Base-by-base conservation (phyloP, 257 asterid genomes). In the Solanum tarapatanum region DNA sequence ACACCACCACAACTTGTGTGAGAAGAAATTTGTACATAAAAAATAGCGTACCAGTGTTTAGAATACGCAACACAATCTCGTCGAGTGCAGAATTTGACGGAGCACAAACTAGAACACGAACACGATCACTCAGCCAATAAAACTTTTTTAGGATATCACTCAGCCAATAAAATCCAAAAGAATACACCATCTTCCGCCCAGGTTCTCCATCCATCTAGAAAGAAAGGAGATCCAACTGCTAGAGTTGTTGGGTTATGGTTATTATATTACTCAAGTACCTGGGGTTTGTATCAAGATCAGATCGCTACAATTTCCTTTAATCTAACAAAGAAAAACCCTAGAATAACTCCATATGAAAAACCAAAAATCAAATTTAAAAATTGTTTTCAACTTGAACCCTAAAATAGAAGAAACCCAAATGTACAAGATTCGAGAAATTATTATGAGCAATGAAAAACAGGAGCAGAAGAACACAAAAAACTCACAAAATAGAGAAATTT, bases 61-160 rank as follows among this genome's bases (percentile, higher is more conserved):
- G 87, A 88, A 97, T 87, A 43, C 99, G 96, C 89, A 92, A 86
- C 58, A 97, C 98, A 89, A 97, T 97, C 92, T 97, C 99, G 92
- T 97, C 99, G 64, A 95, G 99, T 77, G 98, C 98, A 86, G 98
- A 94, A 89, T 97, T 97, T 87, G 99, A 97, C 74, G 99, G 98
- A 85, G 99, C 99, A 91, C 99, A 97, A 48, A 95, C 98, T 73
- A 97, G 93, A 48, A 94, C 99, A 68, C 98, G 98, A 69, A 94
- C 95, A 76, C 98, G 98, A 91, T 41, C 13, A 41, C 45, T 41
- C 45, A 41, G 12, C 43, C 43, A 9, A 39, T 39, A 39, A 39
- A 8, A 39, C 43, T 41, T 2, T 41, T 41, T 41, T 10, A 8
- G 45, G 45, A 41, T 41, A 39, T 39, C 43, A 39, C 43, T 39